A percentile compares a stretch with the other conserved stretches of the same genome.
Evolutionary conservation across 2,329 filamentous ascomycete genomes (phyloP).

Genomic region (Diplodia scrobiculata): DNA sequence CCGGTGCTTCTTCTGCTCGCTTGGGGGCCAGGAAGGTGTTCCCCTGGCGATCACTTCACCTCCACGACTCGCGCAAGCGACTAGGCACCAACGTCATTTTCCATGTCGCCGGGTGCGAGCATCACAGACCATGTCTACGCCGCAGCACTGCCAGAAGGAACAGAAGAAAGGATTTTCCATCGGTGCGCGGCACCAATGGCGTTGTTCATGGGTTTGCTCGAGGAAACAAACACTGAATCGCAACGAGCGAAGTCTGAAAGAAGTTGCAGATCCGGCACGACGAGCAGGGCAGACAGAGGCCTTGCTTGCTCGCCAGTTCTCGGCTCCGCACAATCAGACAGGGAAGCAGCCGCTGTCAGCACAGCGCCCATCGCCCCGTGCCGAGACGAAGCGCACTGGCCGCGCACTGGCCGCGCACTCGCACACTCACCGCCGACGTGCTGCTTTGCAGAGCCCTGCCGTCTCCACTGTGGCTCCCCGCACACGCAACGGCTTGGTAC

Average conservation of each 20-base stretch:
- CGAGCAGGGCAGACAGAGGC: neutral
- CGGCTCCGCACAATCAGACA: neutral
- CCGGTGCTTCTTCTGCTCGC: neutral
- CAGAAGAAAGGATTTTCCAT: neutral
- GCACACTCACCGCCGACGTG: constrained; percentile 6
- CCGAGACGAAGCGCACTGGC: neutral
- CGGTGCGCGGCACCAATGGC: neutral
- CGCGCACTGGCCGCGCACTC: neutral
- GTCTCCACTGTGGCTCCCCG: neutral
- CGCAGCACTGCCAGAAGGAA: neutral
- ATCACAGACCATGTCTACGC: neutral
- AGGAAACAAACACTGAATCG: too few species aligned
- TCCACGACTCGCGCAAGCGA: constrained; percentile 9
- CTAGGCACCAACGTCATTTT: constrained; percentile 9
- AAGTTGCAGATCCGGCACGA: neutral
- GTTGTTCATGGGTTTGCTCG: too few species aligned
- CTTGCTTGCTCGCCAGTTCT: neutral
- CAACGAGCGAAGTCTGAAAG: neutral
- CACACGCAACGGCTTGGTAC: neutral
- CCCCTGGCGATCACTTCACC: constrained; percentile 12
- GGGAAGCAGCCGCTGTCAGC: neutral
- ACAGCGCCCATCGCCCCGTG: too few species aligned
- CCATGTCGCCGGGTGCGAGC: neutral
- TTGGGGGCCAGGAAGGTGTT: neutral
- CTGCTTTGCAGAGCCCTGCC: too few species aligned